These are phyloP conservation scores for Prunus padus DNA, from an alignment of 306 rosid genomes.

Conservation along the genomic window DNA sequence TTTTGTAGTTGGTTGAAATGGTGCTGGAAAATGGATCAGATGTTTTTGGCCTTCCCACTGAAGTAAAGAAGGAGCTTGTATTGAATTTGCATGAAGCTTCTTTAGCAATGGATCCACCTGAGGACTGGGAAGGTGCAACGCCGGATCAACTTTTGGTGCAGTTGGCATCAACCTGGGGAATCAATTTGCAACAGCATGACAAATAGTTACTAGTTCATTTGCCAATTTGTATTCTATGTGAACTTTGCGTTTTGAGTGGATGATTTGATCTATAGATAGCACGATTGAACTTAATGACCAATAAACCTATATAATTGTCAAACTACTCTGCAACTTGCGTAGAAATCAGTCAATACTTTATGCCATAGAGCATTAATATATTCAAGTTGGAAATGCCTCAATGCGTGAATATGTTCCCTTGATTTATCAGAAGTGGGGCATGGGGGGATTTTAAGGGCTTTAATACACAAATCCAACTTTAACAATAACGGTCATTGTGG, in stretches of 20 bases:
- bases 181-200: slow-evolving; percentile 70
- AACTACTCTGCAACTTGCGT: neutral
- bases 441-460: too few species aligned
- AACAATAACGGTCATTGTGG: too few species aligned
- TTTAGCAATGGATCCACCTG: slow-evolving; percentile 57
- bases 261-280: neutral
- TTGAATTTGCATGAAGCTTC: slow-evolving; percentile 86
- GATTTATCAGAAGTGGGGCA: too few species aligned
- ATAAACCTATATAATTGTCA: neutral
- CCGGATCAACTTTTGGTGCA: slow-evolving; percentile 84
- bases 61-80: slow-evolving; percentile 72
- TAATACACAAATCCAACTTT: neutral
- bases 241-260: slow-evolving; percentile 2
- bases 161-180: slow-evolving; percentile 87
- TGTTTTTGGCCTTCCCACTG: slow-evolving; percentile 69
- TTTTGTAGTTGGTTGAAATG: slow-evolving; percentile 77
- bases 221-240: neutral
- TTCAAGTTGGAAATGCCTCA: neutral
- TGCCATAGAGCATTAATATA: too few species aligned
- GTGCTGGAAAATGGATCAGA: slow-evolving; percentile 74
- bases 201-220: slow-evolving; percentile 23
- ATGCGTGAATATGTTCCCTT: too few species aligned
- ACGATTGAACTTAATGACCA: neutral
- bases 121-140: slow-evolving; percentile 84
- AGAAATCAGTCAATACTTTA: neutral